Evolutionary conservation across 352 stramenopile genomes (phyloP).

Genomic region (Phytophthora pini): DNA sequence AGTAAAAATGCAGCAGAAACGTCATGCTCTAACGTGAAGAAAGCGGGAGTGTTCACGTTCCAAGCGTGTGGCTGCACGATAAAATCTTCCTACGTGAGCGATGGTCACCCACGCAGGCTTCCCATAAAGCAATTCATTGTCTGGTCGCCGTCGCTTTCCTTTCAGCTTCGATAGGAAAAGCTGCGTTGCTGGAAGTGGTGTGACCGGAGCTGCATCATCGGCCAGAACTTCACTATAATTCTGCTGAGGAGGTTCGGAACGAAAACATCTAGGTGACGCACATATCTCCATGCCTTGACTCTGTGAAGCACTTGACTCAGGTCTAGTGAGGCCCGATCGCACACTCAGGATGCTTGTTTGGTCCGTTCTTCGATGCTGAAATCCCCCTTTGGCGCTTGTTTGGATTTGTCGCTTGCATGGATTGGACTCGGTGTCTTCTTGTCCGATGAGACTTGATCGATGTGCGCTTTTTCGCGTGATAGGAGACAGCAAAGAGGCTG

Average conservation of each 20-base stretch:
- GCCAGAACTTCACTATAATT: slow-evolving; percentile 8
- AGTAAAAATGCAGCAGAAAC: neutral
- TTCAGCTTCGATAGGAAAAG: slow-evolving; percentile 67
- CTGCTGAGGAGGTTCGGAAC: neutral
- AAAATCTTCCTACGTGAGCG: slow-evolving; percentile 64
- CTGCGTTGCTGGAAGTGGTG: slow-evolving; percentile 60
- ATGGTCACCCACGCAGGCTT: slow-evolving; percentile 65
- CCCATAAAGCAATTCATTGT: slow-evolving; percentile 50
- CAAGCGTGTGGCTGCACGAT: slow-evolving; percentile 54
- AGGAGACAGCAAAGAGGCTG: slow-evolving; percentile 32
- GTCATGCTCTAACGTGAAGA: slow-evolving; percentile 46
- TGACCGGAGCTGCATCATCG: slow-evolving; percentile 14
- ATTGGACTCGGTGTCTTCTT: slow-evolving; percentile 22
- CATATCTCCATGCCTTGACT: slow-evolving; percentile 14
- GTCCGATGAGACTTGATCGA: slow-evolving; percentile 9
- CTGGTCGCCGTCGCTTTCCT: slow-evolving; percentile 52
- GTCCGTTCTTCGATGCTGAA: slow-evolving; percentile 1
- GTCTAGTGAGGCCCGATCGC: neutral
- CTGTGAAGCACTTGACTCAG: neutral
- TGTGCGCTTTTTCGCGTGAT: slow-evolving; percentile 24
- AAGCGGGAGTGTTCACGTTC: slow-evolving; percentile 63
- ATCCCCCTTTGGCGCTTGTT: slow-evolving; percentile 11
- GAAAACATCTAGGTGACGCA: slow-evolving; percentile 7
- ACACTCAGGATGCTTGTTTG: neutral
- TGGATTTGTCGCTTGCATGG: slow-evolving; percentile 30